These are phyloP conservation scores for Penicillium lividum DNA, from an alignment of 495 filamentous ascomycete species.

Conservation along the genomic window DNA sequence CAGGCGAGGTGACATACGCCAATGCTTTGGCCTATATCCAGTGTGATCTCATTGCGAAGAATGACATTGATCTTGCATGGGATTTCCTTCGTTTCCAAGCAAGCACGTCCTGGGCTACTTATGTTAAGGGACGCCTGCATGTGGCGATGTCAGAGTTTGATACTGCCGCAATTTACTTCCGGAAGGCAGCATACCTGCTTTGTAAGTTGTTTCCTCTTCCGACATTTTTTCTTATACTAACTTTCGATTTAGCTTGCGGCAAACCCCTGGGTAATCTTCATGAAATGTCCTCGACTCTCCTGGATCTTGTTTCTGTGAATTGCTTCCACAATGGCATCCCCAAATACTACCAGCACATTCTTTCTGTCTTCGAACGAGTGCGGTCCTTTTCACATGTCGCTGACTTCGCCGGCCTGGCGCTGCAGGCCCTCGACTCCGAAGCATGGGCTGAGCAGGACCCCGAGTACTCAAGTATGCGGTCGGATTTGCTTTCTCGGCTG, in stretches of 20 bases:
- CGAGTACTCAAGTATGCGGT: slow-evolving; percentile 39
- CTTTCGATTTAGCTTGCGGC: slow-evolving; percentile 33
- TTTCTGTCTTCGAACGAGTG: slow-evolving; percentile 74
- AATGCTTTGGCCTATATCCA: slow-evolving; percentile 60
- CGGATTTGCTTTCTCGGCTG: slow-evolving; percentile 76
- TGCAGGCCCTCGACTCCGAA: slow-evolving; percentile 60
- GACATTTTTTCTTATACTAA: slow-evolving; percentile 2
- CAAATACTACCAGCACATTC: slow-evolving; percentile 84
- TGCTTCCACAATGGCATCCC: slow-evolving; percentile 75
- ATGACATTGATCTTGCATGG: slow-evolving; percentile 69
- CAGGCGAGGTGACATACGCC: slow-evolving; percentile 44
- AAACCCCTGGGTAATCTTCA: slow-evolving; percentile 49
- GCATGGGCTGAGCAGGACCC: slow-evolving; percentile 42
- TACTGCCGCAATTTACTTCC: slow-evolving; percentile 74
- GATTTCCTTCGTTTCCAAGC: slow-evolving; percentile 73
- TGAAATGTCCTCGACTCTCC: slow-evolving; percentile 58
- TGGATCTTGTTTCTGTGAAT: slow-evolving; percentile 70
- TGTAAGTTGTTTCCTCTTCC: slow-evolving; percentile 53
- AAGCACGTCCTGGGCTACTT: slow-evolving; percentile 71
- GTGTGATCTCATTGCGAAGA: slow-evolving; percentile 68
- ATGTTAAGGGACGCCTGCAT: slow-evolving; percentile 80
- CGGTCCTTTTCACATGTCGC: slow-evolving; percentile 75
- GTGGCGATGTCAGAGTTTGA: slow-evolving; percentile 70
- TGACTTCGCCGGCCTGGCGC: slow-evolving; percentile 78
- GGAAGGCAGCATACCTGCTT: slow-evolving; percentile 77